A percentile compares a stretch with the other conserved stretches of the same genome.
Conservation (phyloP, 2,329 filamentous ascomycete species). For the Colletotrichum eremochloae region DNA sequence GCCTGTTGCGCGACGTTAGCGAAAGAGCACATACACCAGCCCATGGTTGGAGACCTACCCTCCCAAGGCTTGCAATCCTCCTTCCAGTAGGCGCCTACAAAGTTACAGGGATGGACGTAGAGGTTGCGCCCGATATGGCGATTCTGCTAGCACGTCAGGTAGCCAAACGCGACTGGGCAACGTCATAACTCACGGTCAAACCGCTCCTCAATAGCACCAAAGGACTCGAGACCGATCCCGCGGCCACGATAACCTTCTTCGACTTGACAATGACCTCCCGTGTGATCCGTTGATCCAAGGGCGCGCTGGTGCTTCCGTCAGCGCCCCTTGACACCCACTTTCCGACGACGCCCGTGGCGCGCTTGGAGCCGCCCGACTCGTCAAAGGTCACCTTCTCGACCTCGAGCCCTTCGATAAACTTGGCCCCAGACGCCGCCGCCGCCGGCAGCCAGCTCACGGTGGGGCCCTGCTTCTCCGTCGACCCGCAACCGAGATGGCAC, state of each 20-base stretch:
- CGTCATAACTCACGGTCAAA: conserved; percentile 67
- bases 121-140: conserved; percentile 85
- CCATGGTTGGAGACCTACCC: conserved; percentile 49
- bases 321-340: conserved; percentile 80
- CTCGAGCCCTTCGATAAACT: conserved; percentile 86
- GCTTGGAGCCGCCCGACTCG: conserved; percentile 59
- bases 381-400: conserved; percentile 80
- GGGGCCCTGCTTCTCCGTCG: conserved; percentile 83
- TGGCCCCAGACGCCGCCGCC: conserved; percentile 80
- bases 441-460: conserved; percentile 83
- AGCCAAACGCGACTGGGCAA: no score
- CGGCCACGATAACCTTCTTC: conserved; percentile 83
- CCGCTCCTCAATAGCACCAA: conserved; percentile 83
- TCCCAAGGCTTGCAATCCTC: conserved; percentile 80
- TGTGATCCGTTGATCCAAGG: conserved; percentile 60
- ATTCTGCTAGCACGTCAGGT: conserved; percentile 64
- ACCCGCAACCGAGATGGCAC: conserved; percentile 72
- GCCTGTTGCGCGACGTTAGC: conserved; percentile 60
- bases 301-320: conserved; percentile 68
- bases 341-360: conserved; percentile 79
- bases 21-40: background rate
- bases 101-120: conserved; percentile 81
- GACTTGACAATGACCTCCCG: conserved; percentile 80
- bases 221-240: conserved; percentile 82
- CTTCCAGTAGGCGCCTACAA: conserved; percentile 73